Percentiles rank a stretch among this genome's conserved stretches.
Conservation (phyloP, 2,329 filamentous ascomycete genomes). For the Fusarium multiceps region DNA sequence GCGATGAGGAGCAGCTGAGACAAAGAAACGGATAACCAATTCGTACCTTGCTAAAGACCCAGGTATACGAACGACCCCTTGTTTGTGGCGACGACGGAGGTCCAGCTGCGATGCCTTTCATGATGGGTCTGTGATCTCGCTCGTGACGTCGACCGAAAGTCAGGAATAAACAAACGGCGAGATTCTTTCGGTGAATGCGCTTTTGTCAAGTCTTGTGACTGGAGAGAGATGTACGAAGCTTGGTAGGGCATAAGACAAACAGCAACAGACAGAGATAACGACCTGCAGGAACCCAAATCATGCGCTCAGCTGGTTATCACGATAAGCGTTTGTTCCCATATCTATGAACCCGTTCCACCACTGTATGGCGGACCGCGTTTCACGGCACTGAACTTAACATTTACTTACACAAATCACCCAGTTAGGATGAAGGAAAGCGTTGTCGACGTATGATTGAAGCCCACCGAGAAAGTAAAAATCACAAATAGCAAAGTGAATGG, state of each 20-base stretch:
- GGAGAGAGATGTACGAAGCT: neutral
- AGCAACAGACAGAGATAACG: neutral
- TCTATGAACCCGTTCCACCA: neutral
- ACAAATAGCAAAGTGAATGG: neutral
- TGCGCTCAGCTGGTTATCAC: constrained; percentile 26
- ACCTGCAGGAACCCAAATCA: constrained; percentile 4
- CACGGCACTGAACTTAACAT: neutral
- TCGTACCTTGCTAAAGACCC: constrained; percentile 56
- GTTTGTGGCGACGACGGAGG: constrained; percentile 48
- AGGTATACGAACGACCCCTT: constrained; percentile 53
- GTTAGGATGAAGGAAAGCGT: neutral
- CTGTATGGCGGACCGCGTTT: neutral
- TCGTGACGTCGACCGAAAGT: constrained; percentile 14
- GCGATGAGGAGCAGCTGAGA: constrained; percentile 15
- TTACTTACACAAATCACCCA: neutral
- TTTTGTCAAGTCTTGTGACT: constrained; percentile 9
- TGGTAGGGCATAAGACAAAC: neutral
- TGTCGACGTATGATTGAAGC: neutral
- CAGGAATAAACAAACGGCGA: constrained; percentile 14
- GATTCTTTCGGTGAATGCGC: neutral
- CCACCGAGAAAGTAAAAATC: neutral
- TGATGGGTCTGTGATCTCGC: constrained; percentile 24
- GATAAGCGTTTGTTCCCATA: constrained; percentile 25
- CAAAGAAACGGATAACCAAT: constrained; percentile 5
- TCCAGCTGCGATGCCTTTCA: constrained; percentile 53